A percentile compares a stretch with the other conserved stretches of the same genome.
Conservation (phyloP, 208 protist species). For the Leishmania amazonensis region DNA sequence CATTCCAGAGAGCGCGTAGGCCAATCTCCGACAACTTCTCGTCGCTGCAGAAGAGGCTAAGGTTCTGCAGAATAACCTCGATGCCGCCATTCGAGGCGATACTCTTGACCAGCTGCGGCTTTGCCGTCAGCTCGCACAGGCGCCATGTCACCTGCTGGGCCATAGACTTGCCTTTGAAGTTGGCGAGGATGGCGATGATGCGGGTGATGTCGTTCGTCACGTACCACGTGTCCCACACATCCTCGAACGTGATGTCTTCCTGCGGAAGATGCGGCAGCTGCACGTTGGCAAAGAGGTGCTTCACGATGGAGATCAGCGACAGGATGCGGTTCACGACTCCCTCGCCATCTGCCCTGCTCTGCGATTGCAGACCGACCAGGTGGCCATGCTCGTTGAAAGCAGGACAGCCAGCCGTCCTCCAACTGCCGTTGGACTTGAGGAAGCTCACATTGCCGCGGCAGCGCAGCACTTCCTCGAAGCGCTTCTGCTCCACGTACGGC, state of each 20-base stretch:
- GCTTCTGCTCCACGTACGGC: conserved; percentile 63
- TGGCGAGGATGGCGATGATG: conserved; percentile 72
- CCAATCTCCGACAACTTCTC: conserved; percentile 49
- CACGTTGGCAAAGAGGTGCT: conserved; percentile 89
- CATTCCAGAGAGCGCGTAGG: conserved; percentile 84
- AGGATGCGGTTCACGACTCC: conserved; percentile 84
- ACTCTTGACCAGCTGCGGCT: conserved; percentile 49
- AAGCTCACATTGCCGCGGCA: conserved; percentile 72
- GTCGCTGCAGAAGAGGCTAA: conserved; percentile 62
- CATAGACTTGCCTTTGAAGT: conserved; percentile 75
- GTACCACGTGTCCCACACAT: conserved; percentile 92
- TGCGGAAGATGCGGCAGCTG: conserved; percentile 77
- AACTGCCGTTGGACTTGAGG: conserved; percentile 73
- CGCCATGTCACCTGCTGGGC: conserved; percentile 54
- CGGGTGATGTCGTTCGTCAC: conserved; percentile 73
- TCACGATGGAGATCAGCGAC: conserved; percentile 82
- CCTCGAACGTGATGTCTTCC: conserved; percentile 50
- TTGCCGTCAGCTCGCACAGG: conserved; percentile 66
- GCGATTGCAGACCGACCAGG: conserved; percentile 87
- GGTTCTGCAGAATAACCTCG: conserved; percentile 56
- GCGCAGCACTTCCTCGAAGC: conserved; percentile 89
- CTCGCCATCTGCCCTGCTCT: conserved; percentile 62
- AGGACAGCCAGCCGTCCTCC: conserved; percentile 77
- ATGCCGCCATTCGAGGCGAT: conserved; percentile 64
- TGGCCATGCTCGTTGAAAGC: conserved; percentile 86